Evolutionary conservation across 2,329 filamentous ascomycete genomes (phyloP).

Genomic region (Fonsecaea multimorphosa): DNA sequence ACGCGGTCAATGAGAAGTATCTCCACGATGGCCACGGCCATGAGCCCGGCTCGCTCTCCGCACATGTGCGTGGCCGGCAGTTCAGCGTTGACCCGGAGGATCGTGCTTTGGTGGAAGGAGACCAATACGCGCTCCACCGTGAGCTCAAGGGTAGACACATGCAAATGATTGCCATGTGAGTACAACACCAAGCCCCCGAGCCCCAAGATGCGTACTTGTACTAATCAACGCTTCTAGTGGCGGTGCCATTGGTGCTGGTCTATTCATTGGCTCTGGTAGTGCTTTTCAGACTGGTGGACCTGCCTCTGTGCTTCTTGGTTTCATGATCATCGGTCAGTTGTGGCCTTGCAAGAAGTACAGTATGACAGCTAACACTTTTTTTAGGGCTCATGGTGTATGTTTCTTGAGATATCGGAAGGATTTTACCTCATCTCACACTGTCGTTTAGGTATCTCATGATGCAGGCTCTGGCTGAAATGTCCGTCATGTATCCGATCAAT

Average conservation of each 20-base stretch:
- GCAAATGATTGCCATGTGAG: constrained; percentile 51
- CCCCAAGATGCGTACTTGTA: constrained; percentile 4
- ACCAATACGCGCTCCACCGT: constrained; percentile 35
- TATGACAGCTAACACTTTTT: constrained; percentile 21
- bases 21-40: constrained; percentile 18
- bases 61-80: constrained; percentile 35
- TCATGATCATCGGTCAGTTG: constrained; percentile 58
- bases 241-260: constrained; percentile 48
- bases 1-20: constrained; percentile 27
- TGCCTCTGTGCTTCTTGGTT: constrained; percentile 49
- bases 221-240: constrained; percentile 30
- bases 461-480: constrained; percentile 66
- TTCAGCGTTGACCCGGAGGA: constrained; percentile 38
- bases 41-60: constrained; percentile 5
- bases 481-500: constrained; percentile 67
- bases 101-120: constrained; percentile 26
- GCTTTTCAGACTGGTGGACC: constrained; percentile 48
- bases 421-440: constrained; percentile 50
- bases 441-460: constrained; percentile 53
- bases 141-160: constrained; percentile 36
- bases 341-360: constrained; percentile 37
- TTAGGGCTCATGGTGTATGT: constrained; percentile 56
- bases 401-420: constrained; percentile 52
- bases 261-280: constrained; percentile 50
- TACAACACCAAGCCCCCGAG: constrained; percentile 1